Conservation (phyloP, 805 yeast species). For the Tetrapisispora nanseiensis region DNA sequence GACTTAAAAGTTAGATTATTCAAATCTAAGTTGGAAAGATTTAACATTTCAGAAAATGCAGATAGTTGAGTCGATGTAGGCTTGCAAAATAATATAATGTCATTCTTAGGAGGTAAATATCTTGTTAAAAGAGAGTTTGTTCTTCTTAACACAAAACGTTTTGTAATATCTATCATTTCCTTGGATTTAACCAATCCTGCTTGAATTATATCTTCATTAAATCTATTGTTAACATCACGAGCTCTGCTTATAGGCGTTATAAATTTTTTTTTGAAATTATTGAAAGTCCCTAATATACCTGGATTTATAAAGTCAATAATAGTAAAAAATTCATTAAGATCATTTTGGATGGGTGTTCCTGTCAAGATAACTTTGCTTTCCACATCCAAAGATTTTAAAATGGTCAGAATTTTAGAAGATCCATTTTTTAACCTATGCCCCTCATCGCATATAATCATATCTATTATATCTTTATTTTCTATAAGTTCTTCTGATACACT, state of each 20-base stretch:
- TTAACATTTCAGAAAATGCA: slow-evolving; percentile 43
- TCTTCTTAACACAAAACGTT: slow-evolving; percentile 61
- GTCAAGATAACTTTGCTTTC: slow-evolving; percentile 56
- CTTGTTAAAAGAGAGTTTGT: slow-evolving; percentile 47
- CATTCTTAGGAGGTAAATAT: slow-evolving; percentile 66
- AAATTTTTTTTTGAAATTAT: slow-evolving; percentile 48
- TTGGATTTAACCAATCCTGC: slow-evolving; percentile 53
- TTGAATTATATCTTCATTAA: slow-evolving; percentile 37
- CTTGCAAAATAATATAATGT: slow-evolving; percentile 63
- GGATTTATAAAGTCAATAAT: slow-evolving; percentile 81
- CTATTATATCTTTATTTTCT: slow-evolving; percentile 36
- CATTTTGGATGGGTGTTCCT: slow-evolving; percentile 94
- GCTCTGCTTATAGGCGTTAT: slow-evolving; percentile 65
- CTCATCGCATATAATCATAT: slow-evolving; percentile 83
- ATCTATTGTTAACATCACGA: slow-evolving; percentile 53
- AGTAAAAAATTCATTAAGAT: slow-evolving; percentile 70
- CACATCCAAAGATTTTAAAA: slow-evolving; percentile 46
- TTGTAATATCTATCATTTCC: slow-evolving; percentile 56
- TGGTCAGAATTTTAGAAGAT: slow-evolving; percentile 59
- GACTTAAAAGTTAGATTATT: slow-evolving; percentile 27
- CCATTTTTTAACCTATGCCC: slow-evolving; percentile 83
- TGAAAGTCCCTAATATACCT: slow-evolving; percentile 58
- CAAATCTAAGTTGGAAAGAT: slow-evolving; percentile 23
- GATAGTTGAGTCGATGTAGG: slow-evolving; percentile 57
- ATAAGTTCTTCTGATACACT: slow-evolving; percentile 43